Evolutionary conservation across 805 yeast species (phyloP).

Genomic region (Teunomyces gatunensis): DNA sequence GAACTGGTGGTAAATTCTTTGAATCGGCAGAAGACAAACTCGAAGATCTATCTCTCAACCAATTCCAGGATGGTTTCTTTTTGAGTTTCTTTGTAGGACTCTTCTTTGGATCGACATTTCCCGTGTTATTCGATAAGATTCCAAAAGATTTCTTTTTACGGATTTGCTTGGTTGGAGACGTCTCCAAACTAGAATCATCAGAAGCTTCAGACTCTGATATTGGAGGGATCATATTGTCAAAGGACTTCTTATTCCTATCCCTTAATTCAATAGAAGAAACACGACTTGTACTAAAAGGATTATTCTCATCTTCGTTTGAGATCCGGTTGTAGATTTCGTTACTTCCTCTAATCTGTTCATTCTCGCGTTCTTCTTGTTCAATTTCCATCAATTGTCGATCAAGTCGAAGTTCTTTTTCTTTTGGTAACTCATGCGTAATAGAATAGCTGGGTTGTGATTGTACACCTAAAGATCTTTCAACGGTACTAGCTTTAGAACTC

Average conservation of each 20-base stretch:
- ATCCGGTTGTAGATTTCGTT: background rate
- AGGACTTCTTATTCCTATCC: constrained; percentile 3
- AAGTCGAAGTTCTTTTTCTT: background rate
- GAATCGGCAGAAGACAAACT: constrained; percentile 30
- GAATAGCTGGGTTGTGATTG: background rate
- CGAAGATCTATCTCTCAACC: constrained; percentile 34
- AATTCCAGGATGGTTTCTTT: constrained; percentile 42
- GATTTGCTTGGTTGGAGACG: constrained; percentile 11
- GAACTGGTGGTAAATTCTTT: constrained; percentile 19
- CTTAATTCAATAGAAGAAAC: constrained; percentile 2
- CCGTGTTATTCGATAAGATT: constrained; percentile 8
- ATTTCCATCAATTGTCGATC: constrained; percentile 2
- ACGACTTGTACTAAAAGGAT: constrained; percentile 1
- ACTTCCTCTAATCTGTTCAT: background rate
- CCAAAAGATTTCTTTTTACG: constrained; percentile 15
- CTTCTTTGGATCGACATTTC: constrained; percentile 5
- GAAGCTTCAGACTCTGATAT: constrained; percentile 7
- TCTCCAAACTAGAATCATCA: constrained; percentile 10
- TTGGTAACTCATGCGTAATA: background rate
- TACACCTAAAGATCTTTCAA: background rate
- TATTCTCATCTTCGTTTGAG: background rate
- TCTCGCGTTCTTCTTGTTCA: constrained; percentile 3
- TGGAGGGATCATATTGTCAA: constrained; percentile 6
- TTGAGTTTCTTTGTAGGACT: constrained; percentile 18
- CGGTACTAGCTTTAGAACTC: background rate